Evolutionary conservation across 129 eudicot species (phyloP).

Genomic region (Glebionis coronaria): DNA sequence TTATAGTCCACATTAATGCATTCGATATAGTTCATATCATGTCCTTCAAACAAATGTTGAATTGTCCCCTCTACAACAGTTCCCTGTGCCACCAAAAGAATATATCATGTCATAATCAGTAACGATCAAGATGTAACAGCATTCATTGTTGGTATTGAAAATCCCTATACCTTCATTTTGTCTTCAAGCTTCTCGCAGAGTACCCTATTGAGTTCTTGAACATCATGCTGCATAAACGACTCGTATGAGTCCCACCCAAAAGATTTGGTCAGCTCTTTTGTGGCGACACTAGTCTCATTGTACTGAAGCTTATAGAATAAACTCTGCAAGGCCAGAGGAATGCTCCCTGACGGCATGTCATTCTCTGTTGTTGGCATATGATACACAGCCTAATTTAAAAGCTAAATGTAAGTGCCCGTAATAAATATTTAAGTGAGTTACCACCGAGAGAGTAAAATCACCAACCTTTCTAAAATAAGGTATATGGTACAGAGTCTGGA

Average conservation of each 20-base stretch:
- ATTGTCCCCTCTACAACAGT: constrained; percentile 99
- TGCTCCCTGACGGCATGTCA: constrained; percentile 3
- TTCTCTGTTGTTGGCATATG: constrained; percentile 8
- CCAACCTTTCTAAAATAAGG: constrained; percentile 97
- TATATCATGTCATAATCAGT: background rate
- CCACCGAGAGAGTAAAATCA: constrained; percentile 13
- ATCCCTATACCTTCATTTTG: constrained; percentile 75
- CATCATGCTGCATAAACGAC: constrained; percentile 99
- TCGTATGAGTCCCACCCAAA: constrained; percentile 98
- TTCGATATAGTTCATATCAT: constrained; percentile 92
- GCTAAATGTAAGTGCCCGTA: constrained; percentile 21
- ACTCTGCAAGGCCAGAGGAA: constrained; percentile 3
- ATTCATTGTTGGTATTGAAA: constrained; percentile 5
- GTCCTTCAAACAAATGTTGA: constrained; percentile 93
- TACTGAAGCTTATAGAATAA: constrained; percentile 72
- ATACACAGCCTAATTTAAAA: constrained; percentile 6
- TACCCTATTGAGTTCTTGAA: constrained; percentile 95
- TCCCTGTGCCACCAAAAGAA: constrained; percentile 46
- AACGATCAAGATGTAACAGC: background rate
- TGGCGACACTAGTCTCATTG: constrained; percentile 89
- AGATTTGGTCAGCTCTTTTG: constrained; percentile 94
- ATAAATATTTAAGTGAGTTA: background rate
- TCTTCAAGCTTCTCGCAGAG: constrained; percentile 98
- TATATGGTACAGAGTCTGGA: constrained; percentile 89
- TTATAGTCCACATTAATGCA: constrained; percentile 92